Conservation (phyloP, 2,329 filamentous ascomycete genomes). For the Colletotrichum sp. region DNA sequence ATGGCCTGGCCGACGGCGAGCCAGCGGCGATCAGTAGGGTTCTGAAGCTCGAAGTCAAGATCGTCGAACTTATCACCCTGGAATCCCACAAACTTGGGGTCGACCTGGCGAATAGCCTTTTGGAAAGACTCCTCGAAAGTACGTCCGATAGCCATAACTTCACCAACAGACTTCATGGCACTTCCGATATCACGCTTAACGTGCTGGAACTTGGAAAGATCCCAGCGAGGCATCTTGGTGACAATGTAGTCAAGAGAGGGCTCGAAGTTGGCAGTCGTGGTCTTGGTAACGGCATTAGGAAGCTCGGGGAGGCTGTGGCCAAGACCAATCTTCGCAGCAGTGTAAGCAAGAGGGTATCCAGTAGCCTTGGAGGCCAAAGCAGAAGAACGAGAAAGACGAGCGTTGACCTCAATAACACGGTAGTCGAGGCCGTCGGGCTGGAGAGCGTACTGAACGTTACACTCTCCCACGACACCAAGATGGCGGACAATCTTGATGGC, state of each 20-base stretch:
- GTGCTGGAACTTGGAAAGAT: slow-evolving; percentile 98
- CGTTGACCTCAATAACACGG: slow-evolving; percentile 98
- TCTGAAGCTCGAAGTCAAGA: slow-evolving; percentile 85
- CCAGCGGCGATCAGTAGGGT: slow-evolving; percentile 97
- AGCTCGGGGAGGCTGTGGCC: slow-evolving; percentile 95
- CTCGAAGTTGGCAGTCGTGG: slow-evolving; percentile 98
- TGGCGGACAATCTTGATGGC: slow-evolving; percentile 99
- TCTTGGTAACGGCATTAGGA: slow-evolving; percentile 97
- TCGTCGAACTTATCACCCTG: slow-evolving; percentile 95
- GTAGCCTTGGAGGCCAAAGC: slow-evolving; percentile 97
- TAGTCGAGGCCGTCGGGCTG: slow-evolving; percentile 98
- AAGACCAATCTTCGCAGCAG: slow-evolving; percentile 96
- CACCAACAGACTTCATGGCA: slow-evolving; percentile 98
- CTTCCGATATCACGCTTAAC: slow-evolving; percentile 97
- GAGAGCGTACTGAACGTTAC: slow-evolving; percentile 86
- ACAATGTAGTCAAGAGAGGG: slow-evolving; percentile 97
- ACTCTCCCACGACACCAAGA: slow-evolving; percentile 96
- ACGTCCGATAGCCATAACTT: slow-evolving; percentile 98
- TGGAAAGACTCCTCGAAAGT: slow-evolving; percentile 99
- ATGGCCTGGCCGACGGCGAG: slow-evolving; percentile 97
- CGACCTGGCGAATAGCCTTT: slow-evolving; percentile 97
- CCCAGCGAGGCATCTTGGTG: slow-evolving; percentile 98
- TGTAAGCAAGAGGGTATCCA: slow-evolving; percentile 96
- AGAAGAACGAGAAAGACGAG: slow-evolving; percentile 95
- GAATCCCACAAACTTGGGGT: slow-evolving; percentile 90